Base-by-base conservation (phyloP, 2,329 filamentous ascomycete genomes). In the Penicillium sp. region DNA sequence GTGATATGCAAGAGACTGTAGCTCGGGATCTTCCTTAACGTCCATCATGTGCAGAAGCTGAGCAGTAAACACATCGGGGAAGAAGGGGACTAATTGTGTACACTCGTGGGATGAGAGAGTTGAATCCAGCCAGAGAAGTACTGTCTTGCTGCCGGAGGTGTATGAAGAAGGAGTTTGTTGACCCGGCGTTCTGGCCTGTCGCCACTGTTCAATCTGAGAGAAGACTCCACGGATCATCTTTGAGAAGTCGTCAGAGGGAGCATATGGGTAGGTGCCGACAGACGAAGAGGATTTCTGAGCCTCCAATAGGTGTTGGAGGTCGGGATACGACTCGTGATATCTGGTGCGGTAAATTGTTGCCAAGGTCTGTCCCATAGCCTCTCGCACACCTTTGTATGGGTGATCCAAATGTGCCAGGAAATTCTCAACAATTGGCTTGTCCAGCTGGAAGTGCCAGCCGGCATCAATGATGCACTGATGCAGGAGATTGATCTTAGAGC, bases 21-120 rank as follows among this genome's bases (percentile, higher is more conserved):
- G 83, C 75, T 99, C 96, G 0, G 92, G 92, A 68, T 99, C 95
- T 75, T 99, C 95, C 75, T 98, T 98, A 73, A 99, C 92, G 70
- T 99, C 95, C 93, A 99, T 99, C 95, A 99, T 99, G 80, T 99
- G 93, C 52, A 99, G 80, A 14, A 99, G 85, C 72, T 97, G 91
- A 67, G 95, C 91, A 73, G 96, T 95, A 70, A 98, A 93, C 0
- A 89, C 83, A 35, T 90, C 84, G 0, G 92, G 90, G 80, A 99
- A 98, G 83, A 97, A 98, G 3, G 88, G 87, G 19, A 96, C 86
- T 14, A 99, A 85, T 70, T 95, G 89, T 0, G 87, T 96, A 76
- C 95, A 99, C 72, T 98, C 95, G 62, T 96, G 90, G 0, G 92
- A 96, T 3, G 91, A 92, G 3, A 99, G 81, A 16, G 92, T 95